Evolutionary conservation across 2,329 filamentous ascomycete species (phyloP), one percentile per base, ranked within the genome.

Genomic region (Calonectria pseudoturangicola): DNA sequence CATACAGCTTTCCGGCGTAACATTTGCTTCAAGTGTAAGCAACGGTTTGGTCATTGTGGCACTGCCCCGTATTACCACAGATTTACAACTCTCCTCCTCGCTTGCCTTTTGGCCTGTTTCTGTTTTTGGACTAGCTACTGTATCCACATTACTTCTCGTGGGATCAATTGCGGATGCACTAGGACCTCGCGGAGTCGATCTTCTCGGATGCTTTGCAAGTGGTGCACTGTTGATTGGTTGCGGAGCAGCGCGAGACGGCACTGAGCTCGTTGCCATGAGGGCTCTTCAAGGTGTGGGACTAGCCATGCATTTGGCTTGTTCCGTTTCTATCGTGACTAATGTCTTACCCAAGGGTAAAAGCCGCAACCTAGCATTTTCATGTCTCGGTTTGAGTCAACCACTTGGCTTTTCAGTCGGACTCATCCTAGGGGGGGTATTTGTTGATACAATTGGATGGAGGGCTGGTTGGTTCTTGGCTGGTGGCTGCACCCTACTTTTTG

Each of bases 381-480:
- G 28, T 12, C 50, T 54, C 8, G 50, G 50, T 7, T n/a, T 54
- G 28, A 54, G 50, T n/a, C 50, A 54, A 15, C 50, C 50, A 13
- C 50, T 54, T 36, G 50, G 50, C 5, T 36, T 54, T 21, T 54
- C 50, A 2, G 50, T 54, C 12, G 50, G 50, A 5, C 50, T 54
- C 4, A 18, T 54, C 28, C n/a, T 54, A 8, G 50, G 50, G 4
- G 50, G 50, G 1, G 21, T 54, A 8, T 18, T 54, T 1, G 50
- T 54, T 36, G 50, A 54, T 28, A 54, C 50, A 5, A 13, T 54
- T 28, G 50, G 50, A 36, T 54, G 50, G 50, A 36, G 50, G 36
- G 18, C 50, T 3, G 50, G 50, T 8, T 54, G 50, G 50, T 54
- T 54, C 28, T 36, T 54, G 16, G 50, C 50, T 36, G 50, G 50